Percentiles rank a stretch among this genome's conserved stretches.
phyloP scores from a whole-genome alignment of 805 yeast species.

The Candida krabiensis region DNA sequence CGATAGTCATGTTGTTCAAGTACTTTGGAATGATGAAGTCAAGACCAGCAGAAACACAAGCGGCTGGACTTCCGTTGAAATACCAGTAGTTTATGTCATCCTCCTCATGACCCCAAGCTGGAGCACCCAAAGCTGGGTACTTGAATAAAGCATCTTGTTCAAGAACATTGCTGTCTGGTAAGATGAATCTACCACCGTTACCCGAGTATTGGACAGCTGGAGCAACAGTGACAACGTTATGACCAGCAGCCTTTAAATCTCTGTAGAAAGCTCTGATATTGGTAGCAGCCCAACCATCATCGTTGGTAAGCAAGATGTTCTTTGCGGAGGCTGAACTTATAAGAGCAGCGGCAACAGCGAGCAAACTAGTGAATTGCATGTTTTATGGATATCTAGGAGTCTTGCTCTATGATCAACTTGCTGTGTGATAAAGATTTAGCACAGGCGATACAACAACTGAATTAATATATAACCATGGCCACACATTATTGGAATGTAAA shows the following conservation, averaged over 20 bases:
- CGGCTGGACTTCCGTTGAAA: slow-evolving; percentile 57
- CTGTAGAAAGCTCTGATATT: slow-evolving; percentile 57
- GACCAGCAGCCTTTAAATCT: slow-evolving; percentile 47
- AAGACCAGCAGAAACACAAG: slow-evolving; percentile 49
- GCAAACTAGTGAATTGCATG: slow-evolving; percentile 13
- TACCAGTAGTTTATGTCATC: slow-evolving; percentile 48
- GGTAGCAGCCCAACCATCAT: slow-evolving; percentile 58
- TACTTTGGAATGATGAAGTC: slow-evolving; percentile 46
- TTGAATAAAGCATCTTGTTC: slow-evolving; percentile 47
- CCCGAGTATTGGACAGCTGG: slow-evolving; percentile 55
- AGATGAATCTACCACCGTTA: slow-evolving; percentile 52
- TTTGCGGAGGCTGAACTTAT: slow-evolving; percentile 28
- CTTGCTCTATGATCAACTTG: neutral
- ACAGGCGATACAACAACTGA: too few species aligned
- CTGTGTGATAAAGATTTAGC: too few species aligned
- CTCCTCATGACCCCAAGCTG: slow-evolving; percentile 56
- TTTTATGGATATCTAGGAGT: neutral
- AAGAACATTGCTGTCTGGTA: slow-evolving; percentile 40
- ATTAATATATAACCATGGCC: too few species aligned
- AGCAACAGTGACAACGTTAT: slow-evolving; percentile 49
- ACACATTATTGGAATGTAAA: too few species aligned
- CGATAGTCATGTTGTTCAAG: slow-evolving; percentile 44
- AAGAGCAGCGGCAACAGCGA: slow-evolving; percentile 10
- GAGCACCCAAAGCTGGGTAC: slow-evolving; percentile 47
- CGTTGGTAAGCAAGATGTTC: slow-evolving; percentile 52